Base-by-base conservation (phyloP, 805 yeast genomes). In the Metschnikowia proteae region DNA sequence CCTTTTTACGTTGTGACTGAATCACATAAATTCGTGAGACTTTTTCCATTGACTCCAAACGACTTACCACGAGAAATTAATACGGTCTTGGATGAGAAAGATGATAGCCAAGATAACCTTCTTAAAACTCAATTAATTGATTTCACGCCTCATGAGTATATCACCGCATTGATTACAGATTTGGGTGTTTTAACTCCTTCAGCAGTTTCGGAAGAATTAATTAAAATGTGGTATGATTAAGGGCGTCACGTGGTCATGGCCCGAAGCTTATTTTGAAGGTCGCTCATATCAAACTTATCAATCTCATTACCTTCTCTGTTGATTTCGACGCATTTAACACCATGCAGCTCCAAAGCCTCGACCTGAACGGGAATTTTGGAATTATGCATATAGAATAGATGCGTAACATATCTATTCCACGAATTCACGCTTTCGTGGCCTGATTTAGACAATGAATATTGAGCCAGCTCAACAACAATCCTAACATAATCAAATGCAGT, bases 151-250 rank as follows among this genome's bases (percentile, higher is more conserved):
- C 97, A 94, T 67, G 92, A 91, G 58, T 89, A 84, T 61, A 87
- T 94, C 46, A 94, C 99, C 3, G 98, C 98, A 3, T 77, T 94
- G 56, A 89, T 94, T 51, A 92, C 99, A 3, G 99, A 94, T 65
- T 74, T 94, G 54, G 99, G 99, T 13, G 97, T 94, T 1, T 76
- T 94, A 57, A 94, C 99, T 5, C 97, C 99, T 9, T 86, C 96
- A 51, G 98, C 98, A 0, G 99, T 94, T 22, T 86, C 96, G n/a
- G 99, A 94, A 66, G 99, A 94, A 70, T 78, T 94, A 67, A 94
- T 94, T 65, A 94, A 94, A 70, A 89, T 94, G 82, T 94, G 97
- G 97, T 91, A 90, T 61, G 97, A 91, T 67, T 91, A 65, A 65
- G 22, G 3, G 22, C 13, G 23, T 40, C 36, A 25, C 43, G 23